Evolutionary conservation across 768 basidiomycete genomes (phyloP), one percentile per base, ranked within the genome.

Genomic region (Boletus sensibilis): DNA sequence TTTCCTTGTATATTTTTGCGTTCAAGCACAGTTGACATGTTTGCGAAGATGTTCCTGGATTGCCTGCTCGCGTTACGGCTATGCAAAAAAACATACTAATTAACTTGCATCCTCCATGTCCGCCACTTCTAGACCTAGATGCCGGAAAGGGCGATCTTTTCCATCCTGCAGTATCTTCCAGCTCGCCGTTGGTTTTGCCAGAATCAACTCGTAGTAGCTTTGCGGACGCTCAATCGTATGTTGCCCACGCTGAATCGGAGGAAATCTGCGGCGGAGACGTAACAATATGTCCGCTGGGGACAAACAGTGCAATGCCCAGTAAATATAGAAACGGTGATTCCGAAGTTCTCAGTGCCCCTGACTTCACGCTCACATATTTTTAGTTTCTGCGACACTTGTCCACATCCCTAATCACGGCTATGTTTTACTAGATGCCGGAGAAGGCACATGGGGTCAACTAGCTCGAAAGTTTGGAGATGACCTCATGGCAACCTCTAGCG

Each of bases 381-480:
- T 45, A 90, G 89, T 90, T 2, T 90, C 90, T 16, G 79, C 86
- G 1, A 94, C 89, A 0, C 78, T 95, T 5, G 74, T 98, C 7
- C 79, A 79, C 46, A 85, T 95, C 35, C 94, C 95, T 0, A 72
- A 75, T 1, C 77, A 78, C 52, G 91, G 92, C 1, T 85, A 82
- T 57, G 73, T 97, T 34, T 74, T 98, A n/a, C 79, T 98, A 2
- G 96, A 98, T 60, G 82, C 81, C 0, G 96, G 96, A 0, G 96
- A 98, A 74, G 94, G 94, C 0, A 94, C 94, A 0, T 89, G 88
- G 80, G 94, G 94, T 2, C 96, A 98, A 66, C 79, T 98, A 4
- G 78, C 79, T 3, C 80, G 96, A 4, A 81, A 86, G 46, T 95
- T 87, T 65, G 94, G 94, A 2, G 65, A 75, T 18, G 77, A 80